A percentile compares a stretch with the other conserved stretches of the same genome.
These are phyloP conservation scores for Athelia sp. DNA, from an alignment of 1,284 basidiomycete genomes.

Conservation along the genomic window DNA sequence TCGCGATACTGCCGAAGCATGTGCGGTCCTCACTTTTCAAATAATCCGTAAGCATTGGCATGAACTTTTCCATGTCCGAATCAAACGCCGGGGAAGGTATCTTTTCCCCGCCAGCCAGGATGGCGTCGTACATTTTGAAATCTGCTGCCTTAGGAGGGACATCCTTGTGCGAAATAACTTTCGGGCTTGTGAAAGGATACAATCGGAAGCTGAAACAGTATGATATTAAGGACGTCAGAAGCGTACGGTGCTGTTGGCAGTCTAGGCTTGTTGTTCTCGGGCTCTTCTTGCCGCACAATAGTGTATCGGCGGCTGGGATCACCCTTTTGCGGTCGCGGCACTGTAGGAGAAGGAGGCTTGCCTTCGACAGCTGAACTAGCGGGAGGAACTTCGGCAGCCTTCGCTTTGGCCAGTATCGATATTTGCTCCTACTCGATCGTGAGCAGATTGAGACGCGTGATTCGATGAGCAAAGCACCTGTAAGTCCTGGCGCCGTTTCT, in stretches of 20 bases:
- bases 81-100: conserved; percentile 32
- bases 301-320: conserved; percentile 38
- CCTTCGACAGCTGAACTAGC: conserved; percentile 14
- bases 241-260: conserved; percentile 27
- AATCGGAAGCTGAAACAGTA: conserved; percentile 3
- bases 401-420: conserved; percentile 25
- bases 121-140: conserved; percentile 69
- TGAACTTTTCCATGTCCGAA: conserved; percentile 67
- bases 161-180: conserved; percentile 50
- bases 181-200: conserved; percentile 36
- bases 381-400: conserved; percentile 15
- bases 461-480: conserved; percentile 37
- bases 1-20: too few species aligned
- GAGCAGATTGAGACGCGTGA: not conserved
- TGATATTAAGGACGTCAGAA: conserved; percentile 1
- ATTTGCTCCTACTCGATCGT: conserved; percentile 40
- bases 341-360: not conserved
- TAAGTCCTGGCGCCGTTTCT: conserved; percentile 47
- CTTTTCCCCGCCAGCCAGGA: conserved; percentile 33
- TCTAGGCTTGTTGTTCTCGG: conserved; percentile 18
- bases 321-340: conserved; percentile 10
- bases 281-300: conserved; percentile 30
- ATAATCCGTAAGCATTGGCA: conserved; percentile 68
- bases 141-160: conserved; percentile 29
- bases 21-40: conserved; percentile 43